Conservation (phyloP, 345 rosid genomes). For the Populus davidiana region DNA sequence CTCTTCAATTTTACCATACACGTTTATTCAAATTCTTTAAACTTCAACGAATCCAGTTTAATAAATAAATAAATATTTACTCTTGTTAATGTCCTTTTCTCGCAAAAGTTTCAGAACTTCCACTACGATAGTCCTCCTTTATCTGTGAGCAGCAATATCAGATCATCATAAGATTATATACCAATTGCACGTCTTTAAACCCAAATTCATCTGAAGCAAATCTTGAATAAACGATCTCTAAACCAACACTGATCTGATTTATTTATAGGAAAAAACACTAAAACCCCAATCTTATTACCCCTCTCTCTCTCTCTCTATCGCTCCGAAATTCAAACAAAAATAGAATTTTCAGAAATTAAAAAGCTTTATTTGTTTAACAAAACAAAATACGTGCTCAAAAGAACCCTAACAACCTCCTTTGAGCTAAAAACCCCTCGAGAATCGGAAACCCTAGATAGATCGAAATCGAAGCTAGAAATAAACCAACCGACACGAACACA, state of each 20-base stretch:
- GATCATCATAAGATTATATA: background rate
- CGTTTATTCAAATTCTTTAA: background rate
- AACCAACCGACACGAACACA: constrained; percentile 17
- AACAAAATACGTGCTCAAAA: constrained; percentile 7
- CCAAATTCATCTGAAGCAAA: background rate
- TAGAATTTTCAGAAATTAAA: background rate
- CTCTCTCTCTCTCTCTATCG: background rate
- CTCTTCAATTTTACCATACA: constrained; percentile 1
- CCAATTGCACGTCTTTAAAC: background rate
- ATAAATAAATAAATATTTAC: background rate
- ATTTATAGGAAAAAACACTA: background rate
- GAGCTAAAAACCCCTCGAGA: constrained; percentile 1
- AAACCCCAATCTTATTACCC: background rate
- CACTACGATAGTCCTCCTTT: background rate
- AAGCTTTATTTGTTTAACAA: background rate
- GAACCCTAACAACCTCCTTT: constrained; percentile 1
- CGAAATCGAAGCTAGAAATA: constrained; percentile 24
- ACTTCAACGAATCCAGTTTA: background rate
- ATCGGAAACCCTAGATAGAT: constrained; percentile 21
- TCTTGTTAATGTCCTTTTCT: background rate
- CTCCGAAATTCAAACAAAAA: background rate
- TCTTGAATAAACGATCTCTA: background rate
- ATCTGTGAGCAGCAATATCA: background rate
- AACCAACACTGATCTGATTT: background rate
- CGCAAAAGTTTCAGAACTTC: background rate